Evolutionary conservation across 768 basidiomycete genomes (phyloP).

Genomic region (Gloeostereum incarnatum): DNA sequence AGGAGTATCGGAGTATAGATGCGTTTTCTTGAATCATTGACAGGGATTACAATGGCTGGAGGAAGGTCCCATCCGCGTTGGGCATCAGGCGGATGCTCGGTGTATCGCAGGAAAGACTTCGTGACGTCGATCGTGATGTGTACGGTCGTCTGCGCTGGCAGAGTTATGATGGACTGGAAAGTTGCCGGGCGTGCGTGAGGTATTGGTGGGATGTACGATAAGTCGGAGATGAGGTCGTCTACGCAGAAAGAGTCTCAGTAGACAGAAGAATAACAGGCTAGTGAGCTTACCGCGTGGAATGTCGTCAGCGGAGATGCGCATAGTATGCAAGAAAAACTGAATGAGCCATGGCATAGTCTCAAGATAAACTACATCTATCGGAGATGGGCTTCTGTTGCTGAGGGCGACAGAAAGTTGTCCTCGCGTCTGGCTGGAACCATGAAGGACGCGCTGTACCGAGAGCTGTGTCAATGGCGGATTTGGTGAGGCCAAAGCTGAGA

Average conservation of each 20-base stretch:
- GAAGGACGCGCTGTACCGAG: constrained; percentile 60
- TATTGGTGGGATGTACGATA: constrained; percentile 59
- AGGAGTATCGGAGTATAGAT: constrained; percentile 80
- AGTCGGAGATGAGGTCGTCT: constrained; percentile 58
- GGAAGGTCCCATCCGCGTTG: constrained; percentile 93
- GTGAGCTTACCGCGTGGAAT: constrained; percentile 29
- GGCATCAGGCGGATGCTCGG: constrained; percentile 93
- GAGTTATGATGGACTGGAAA: constrained; percentile 55
- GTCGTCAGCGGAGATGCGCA: constrained; percentile 43
- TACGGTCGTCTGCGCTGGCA: constrained; percentile 64
- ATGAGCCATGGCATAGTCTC: constrained; percentile 95
- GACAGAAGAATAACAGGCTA: neutral
- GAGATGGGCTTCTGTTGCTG: constrained; percentile 41
- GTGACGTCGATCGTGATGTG: constrained; percentile 64
- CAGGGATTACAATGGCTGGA: constrained; percentile 63
- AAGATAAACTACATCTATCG: constrained; percentile 55
- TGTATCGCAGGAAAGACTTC: constrained; percentile 85
- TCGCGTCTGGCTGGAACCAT: constrained; percentile 65
- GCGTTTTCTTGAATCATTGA: constrained; percentile 18
- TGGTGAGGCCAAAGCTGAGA: constrained; percentile 24
- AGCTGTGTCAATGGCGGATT: constrained; percentile 37
- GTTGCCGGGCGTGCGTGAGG: constrained; percentile 71
- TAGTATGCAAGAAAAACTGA: constrained; percentile 79
- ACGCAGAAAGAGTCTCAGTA: constrained; percentile 1
- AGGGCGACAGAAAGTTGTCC: constrained; percentile 66